Percentiles rank a stretch among this genome's conserved stretches.
Conservation (phyloP, 2,329 filamentous ascomycete genomes). For the Aspergillus clavatus region DNA sequence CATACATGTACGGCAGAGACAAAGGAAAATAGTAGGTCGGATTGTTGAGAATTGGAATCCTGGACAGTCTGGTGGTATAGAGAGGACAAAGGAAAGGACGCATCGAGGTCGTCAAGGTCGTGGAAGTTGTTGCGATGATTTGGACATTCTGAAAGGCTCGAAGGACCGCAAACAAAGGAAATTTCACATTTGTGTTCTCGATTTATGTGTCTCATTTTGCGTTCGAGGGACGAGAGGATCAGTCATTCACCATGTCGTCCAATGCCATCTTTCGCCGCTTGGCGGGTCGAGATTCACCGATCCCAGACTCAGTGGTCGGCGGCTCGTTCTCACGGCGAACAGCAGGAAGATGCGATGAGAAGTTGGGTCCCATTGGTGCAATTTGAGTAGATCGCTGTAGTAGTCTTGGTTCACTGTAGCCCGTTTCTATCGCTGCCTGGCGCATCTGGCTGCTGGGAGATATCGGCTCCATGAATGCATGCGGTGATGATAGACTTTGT, state of each 20-base stretch:
- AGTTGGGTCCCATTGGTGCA: constrained; percentile 15
- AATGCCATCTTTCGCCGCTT: constrained; percentile 39
- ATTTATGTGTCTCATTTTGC: no score
- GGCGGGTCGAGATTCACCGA: constrained; percentile 23
- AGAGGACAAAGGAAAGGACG: constrained; percentile 17
- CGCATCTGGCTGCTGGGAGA: constrained; percentile 26
- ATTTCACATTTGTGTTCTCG: background rate
- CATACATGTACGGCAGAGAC: no score
- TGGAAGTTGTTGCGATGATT: constrained; percentile 20
- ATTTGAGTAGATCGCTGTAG: constrained; percentile 19
- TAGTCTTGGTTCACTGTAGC: constrained; percentile 18
- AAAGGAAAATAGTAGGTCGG: no score
- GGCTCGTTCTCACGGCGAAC: constrained; percentile 11
- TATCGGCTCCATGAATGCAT: constrained; percentile 22
- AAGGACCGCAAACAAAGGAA: constrained; percentile 1
- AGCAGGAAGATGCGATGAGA: constrained; percentile 16
- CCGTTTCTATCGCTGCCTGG: constrained; percentile 20
- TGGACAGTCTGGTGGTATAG: no score
- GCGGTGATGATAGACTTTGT: constrained; percentile 16
- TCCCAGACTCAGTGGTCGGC: constrained; percentile 16
- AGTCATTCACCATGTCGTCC: constrained; percentile 40
- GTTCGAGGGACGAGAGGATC: background rate
- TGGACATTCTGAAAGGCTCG: constrained; percentile 1
- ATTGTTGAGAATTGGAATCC: no score
- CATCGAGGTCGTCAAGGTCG: constrained; percentile 19